Conservation (phyloP, 495 filamentous ascomycete species). For the Penicillium tannophilum region DNA sequence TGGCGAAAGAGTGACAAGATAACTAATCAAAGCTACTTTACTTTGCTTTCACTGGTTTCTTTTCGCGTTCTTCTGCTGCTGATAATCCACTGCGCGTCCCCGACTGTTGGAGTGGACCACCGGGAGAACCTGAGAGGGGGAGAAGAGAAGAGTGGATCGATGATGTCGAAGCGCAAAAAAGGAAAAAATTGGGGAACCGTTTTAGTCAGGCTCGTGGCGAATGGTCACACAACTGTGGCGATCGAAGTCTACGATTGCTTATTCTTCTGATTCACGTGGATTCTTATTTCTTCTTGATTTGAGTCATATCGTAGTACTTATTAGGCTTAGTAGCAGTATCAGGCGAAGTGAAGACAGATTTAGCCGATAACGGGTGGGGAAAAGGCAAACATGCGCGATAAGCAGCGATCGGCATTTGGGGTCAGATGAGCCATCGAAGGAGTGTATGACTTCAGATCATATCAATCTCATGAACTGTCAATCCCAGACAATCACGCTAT, state of each 20-base stretch:
- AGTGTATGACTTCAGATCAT: too few relatives aligned
- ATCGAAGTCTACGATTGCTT: background rate
- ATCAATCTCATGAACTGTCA: too few relatives aligned
- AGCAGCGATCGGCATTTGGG: slow-evolving; percentile 2
- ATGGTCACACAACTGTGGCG: background rate
- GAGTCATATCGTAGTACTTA: too few relatives aligned
- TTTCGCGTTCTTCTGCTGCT: background rate
- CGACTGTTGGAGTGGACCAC: background rate
- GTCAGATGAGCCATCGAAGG: background rate
- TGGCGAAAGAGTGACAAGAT: slow-evolving; percentile 18
- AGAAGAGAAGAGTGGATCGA: slow-evolving; percentile 9
- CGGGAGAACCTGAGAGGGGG: slow-evolving; percentile 5
- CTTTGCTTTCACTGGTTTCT: background rate
- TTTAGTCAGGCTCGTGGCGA: slow-evolving; percentile 14
- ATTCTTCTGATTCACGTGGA: background rate
- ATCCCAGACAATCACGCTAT: too few relatives aligned
- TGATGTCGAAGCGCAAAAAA: slow-evolving; percentile 12
- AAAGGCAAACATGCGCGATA: slow-evolving; percentile 5
- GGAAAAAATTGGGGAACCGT: slow-evolving; percentile 8
- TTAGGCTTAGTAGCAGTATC: background rate
- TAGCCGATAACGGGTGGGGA: slow-evolving; percentile 4
- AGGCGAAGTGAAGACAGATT: too few relatives aligned
- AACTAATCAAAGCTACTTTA: background rate
- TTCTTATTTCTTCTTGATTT: background rate
- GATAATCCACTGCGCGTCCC: background rate